A percentile compares a stretch with the other conserved stretches of the same genome.
phyloP scores from a whole-genome alignment of 1,284 basidiomycete genomes.

The Somion occarium region DNA sequence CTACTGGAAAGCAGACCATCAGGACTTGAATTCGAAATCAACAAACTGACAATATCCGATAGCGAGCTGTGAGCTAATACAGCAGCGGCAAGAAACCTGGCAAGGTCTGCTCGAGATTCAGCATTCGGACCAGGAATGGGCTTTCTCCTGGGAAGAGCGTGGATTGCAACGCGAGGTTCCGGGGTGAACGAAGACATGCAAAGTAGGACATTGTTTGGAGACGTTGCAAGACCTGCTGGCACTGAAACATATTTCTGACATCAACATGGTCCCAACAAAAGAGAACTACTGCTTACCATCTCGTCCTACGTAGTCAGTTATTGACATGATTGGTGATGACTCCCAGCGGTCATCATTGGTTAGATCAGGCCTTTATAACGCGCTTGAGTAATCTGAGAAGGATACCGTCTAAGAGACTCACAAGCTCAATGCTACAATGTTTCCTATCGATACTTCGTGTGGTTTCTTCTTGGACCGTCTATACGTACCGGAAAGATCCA shows the following conservation, averaged over 20 bases:
- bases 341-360: conserved; percentile 49
- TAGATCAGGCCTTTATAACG: conserved; percentile 51
- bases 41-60: conserved; percentile 49
- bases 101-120: conserved; percentile 14
- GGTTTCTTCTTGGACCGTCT: conserved; percentile 26
- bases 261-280: not conserved
- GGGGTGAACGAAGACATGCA: conserved; percentile 39
- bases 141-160: conserved; percentile 39
- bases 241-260: conserved; percentile 29
- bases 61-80: conserved; percentile 41
- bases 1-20: conserved; percentile 37
- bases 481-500: conserved; percentile 38
- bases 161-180: conserved; percentile 37
- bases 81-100: conserved; percentile 34
- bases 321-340: conserved; percentile 37
- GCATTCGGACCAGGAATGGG: conserved; percentile 7
- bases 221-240: conserved; percentile 43
- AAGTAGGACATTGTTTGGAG: conserved; percentile 53
- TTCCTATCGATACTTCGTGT: conserved; percentile 46
- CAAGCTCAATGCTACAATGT: conserved; percentile 47
- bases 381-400: too few species aligned
- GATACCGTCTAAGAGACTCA: too few species aligned
- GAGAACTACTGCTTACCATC: conserved; percentile 21
- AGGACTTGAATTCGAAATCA: conserved; percentile 38
- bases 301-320: conserved; percentile 34